Base-by-base conservation (phyloP, 805 yeast genomes). In the Wickerhamiella slavikovae region DNA sequence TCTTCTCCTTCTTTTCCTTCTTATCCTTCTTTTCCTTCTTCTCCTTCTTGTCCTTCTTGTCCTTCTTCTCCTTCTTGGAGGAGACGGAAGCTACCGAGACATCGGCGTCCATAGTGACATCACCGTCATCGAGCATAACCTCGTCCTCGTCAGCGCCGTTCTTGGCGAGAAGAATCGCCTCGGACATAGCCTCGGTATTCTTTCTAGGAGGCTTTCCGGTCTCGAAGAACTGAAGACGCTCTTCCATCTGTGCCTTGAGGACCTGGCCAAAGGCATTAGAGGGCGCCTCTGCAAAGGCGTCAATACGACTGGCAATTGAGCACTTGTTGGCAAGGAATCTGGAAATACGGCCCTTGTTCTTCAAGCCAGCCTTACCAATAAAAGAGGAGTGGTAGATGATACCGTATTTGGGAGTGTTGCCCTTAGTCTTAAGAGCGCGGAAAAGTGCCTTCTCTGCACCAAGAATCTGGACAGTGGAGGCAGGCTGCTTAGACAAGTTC, bases 371-470 rank as follows among this genome's bases (percentile, higher is more conserved):
- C 65, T 85, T 94, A 41, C 98, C 98, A 43, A 89, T 91, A 40
- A 89, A 65, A 18, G 94, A 79, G 34, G 96, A 93, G 54, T 89
- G 96, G 64, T 89, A 89, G 44, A 89, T 65, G 47, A 89, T 64
- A 63, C 98, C 98, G 52, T 89, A 89, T 58, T 89, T 89, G 51
- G 98, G 98, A 38, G 98, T 89, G 57, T 89, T 93, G 48, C 83
- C 94, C 60, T 89, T 89, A 35, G 98, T 89, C 66, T 89, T 89
- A 50, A 89, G 71, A 38, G 98, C 98, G 64, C 98, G 75, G 69
- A 89, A 89, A 37, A 89, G 65, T 25, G 98, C 98, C 69, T 89
- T 89, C 63, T 89, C 98, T 40, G 98, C 96, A 57, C 98, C 98
- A 53, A 89, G 67, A 43, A 89, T 85, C 66, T 89, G 98, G 36